Conservation (phyloP, 768 basidiomycete species). For the Pilatotrama ljubarskyi region DNA sequence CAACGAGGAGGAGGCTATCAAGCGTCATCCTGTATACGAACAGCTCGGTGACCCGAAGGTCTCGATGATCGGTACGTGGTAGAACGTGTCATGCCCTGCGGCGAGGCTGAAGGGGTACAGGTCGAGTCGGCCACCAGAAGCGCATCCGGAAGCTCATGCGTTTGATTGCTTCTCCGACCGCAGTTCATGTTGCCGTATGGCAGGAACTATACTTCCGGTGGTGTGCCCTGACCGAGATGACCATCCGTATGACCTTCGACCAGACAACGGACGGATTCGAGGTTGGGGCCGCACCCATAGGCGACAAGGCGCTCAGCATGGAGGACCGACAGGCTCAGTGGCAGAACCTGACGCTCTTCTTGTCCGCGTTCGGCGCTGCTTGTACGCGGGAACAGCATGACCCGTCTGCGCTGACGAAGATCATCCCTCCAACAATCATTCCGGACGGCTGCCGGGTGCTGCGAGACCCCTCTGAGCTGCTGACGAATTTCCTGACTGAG, state of each 20-base stretch:
- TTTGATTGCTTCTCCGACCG: conserved; percentile 59
- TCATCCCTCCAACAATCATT: conserved; percentile 58
- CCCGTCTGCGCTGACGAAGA: conserved; percentile 47
- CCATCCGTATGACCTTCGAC: conserved; percentile 41
- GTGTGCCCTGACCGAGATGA: conserved; percentile 60
- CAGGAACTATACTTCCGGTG: conserved; percentile 80
- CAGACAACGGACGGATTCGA: conserved; percentile 32
- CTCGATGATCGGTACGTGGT: conserved; percentile 60
- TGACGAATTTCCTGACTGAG: conserved; percentile 65
- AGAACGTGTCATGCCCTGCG: not conserved
- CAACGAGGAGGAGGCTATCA: conserved; percentile 62
- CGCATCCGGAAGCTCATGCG: conserved; percentile 73
- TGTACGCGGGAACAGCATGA: conserved; percentile 58
- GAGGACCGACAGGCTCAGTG: conserved; percentile 79
- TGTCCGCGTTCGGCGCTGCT: conserved; percentile 71
- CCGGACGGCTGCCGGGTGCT: conserved; percentile 73
- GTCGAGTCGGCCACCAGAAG: conserved; percentile 79
- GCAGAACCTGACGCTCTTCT: conserved; percentile 80
- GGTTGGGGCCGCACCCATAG: conserved; percentile 30
- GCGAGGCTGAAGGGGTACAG: conserved; percentile 35
- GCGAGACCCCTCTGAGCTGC: conserved; percentile 55
- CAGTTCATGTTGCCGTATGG: conserved; percentile 79
- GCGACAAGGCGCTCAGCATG: conserved; percentile 39
- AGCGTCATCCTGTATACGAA: conserved; percentile 74
- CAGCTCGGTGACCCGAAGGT: conserved; percentile 77